Conservation (phyloP, 192 early-diverging fungal species). For the Coemansia pectinata region DNA sequence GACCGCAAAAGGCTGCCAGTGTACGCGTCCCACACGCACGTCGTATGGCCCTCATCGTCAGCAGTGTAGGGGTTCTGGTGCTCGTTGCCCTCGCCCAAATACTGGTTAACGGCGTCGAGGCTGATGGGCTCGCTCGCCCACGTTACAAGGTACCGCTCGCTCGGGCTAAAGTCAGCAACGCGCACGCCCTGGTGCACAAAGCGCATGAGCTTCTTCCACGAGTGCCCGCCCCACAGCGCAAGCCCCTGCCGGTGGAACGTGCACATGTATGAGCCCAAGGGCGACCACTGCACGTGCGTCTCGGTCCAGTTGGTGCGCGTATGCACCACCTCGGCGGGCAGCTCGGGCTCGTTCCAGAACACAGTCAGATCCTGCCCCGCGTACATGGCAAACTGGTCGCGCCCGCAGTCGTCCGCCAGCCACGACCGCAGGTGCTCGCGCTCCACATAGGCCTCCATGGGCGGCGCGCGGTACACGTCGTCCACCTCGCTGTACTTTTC, state of each 20-base stretch:
- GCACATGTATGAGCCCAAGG: constrained; percentile 87
- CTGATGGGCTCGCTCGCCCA: constrained; percentile 86
- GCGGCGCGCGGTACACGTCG: constrained; percentile 77
- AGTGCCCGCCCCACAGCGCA: constrained; percentile 93
- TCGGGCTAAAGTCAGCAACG: constrained; percentile 90
- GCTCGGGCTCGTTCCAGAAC: constrained; percentile 88
- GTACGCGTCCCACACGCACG: constrained; percentile 88
- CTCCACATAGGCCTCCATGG: constrained; percentile 56
- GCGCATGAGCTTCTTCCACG: constrained; percentile 87
- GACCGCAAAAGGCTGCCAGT: constrained; percentile 87
- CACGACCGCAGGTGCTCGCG: constrained; percentile 86
- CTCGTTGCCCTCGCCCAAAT: constrained; percentile 57
- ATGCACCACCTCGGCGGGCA: constrained; percentile 69
- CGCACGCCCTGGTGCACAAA: constrained; percentile 91
- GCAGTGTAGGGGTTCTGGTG: constrained; percentile 69
- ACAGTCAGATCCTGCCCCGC: constrained; percentile 82
- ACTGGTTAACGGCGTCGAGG: constrained; percentile 51
- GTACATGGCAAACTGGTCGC: constrained; percentile 93
- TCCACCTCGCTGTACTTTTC: constrained; percentile 74
- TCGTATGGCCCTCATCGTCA: constrained; percentile 73
- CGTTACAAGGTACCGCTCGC: constrained; percentile 91
- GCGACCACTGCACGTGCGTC: constrained; percentile 92
- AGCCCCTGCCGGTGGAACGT: constrained; percentile 95
- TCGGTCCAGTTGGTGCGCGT: constrained; percentile 86
- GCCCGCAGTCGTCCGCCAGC: constrained; percentile 78